These are phyloP conservation scores for Achaetomiella virescens DNA, from an alignment of 495 filamentous ascomycete genomes.

Conservation along the genomic window DNA sequence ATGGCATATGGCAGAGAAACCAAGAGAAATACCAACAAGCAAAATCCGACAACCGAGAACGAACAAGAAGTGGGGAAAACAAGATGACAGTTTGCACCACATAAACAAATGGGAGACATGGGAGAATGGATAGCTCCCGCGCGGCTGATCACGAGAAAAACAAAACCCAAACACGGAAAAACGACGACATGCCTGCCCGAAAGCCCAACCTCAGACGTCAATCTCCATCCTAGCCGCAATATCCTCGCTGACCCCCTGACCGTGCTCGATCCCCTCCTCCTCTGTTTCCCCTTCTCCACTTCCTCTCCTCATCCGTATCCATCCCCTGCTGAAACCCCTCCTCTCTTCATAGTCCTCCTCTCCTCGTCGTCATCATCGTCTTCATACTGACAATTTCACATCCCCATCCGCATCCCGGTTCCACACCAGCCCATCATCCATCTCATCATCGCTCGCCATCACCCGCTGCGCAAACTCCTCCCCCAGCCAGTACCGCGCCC, in stretches of 20 bases:
- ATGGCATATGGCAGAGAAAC: too few relatives aligned
- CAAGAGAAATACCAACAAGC: not conserved
- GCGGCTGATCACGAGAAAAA: not conserved
- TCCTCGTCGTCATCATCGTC: slow-evolving; percentile 41
- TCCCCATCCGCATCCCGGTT: slow-evolving; percentile 49
- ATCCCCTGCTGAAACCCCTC: slow-evolving; percentile 18
- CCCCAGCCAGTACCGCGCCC: slow-evolving; percentile 78
- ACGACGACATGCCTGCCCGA: not conserved
- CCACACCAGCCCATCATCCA: slow-evolving; percentile 41
- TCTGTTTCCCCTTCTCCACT: not conserved
- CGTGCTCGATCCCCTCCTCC: slow-evolving; percentile 37
- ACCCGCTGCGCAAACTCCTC: slow-evolving; percentile 46
- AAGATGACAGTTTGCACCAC: too few relatives aligned
- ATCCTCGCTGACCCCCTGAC: slow-evolving; percentile 66
- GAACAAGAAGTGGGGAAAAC: not conserved
- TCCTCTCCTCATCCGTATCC: slow-evolving; percentile 23
- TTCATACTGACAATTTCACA: slow-evolving; percentile 46
- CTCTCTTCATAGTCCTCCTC: slow-evolving; percentile 53
- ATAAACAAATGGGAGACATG: not conserved
- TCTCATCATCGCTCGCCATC: slow-evolving; percentile 38
- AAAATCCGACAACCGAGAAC: not conserved
- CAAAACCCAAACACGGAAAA: not conserved
- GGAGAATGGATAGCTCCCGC: not conserved
- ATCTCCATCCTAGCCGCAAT: slow-evolving; percentile 67
- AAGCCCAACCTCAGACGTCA: slow-evolving; percentile 26